Evolutionary conservation across 2,329 filamentous ascomycete genomes (phyloP).

Genomic region (Hysterium pulicare): DNA sequence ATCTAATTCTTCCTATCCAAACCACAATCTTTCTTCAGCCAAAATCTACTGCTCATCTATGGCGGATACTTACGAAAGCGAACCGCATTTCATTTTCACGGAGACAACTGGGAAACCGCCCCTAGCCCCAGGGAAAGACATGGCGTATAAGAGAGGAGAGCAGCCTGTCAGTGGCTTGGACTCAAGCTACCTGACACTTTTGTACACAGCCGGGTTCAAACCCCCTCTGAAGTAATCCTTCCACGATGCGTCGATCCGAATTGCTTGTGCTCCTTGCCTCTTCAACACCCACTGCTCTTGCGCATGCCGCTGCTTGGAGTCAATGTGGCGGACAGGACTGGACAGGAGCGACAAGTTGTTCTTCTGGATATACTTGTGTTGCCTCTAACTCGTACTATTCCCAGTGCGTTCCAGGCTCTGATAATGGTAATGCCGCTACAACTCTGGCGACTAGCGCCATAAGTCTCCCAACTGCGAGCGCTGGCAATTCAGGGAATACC

Average conservation of each 20-base stretch:
- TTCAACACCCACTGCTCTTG: constrained; percentile 1
- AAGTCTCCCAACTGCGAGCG: not conserved
- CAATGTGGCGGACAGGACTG: constrained; percentile 8
- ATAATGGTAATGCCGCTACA: not conserved
- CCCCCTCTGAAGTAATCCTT: not conserved
- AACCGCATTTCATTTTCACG: not conserved
- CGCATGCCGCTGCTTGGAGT: constrained; percentile 5
- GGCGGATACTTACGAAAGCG: not conserved
- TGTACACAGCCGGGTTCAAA: not conserved
- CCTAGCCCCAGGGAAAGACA: not conserved
- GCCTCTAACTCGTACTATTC: constrained; percentile 6
- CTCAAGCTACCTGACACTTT: not conserved
- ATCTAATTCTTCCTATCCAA: not conserved
- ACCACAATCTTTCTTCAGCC: not conserved
- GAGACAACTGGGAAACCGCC: not conserved
- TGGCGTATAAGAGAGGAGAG: constrained; percentile 1
- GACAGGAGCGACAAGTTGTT: constrained; percentile 3
- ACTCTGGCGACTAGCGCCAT: constrained; percentile 1
- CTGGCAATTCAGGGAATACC: not conserved
- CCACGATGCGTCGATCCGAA: constrained; percentile 2
- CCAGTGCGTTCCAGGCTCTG: not conserved
- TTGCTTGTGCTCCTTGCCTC: constrained; percentile 2
- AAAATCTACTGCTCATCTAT: constrained; percentile 1
- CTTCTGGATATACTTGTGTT: constrained; percentile 8
- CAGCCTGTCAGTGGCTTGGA: not conserved